Evolutionary conservation across 116 monocot genomes (phyloP), one percentile per base, ranked within the genome.

Genomic region (Posidonia oceanica): DNA sequence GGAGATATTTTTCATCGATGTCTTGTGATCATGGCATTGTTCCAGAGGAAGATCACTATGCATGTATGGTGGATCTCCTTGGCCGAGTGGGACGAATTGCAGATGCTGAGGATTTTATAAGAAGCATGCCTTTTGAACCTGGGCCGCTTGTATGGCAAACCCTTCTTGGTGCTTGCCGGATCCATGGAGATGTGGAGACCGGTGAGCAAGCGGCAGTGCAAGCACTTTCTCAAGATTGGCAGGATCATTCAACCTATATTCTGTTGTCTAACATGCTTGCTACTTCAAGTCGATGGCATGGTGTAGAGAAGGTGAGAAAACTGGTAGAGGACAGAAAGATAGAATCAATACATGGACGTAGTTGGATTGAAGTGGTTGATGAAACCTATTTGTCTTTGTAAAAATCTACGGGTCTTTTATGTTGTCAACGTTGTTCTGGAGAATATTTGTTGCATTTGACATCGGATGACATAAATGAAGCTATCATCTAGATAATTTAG

Each of bases 11-110:
- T 36, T 36, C 38, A 7, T 78, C 84, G 15, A 93, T 93, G 93
- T 18, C 14, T 2, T 14, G 37, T 8, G 76, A 89, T 66, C 64
- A 84, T 68, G 73, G 79, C 1, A 63, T 93, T 13, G 57, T 59
- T 17, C 93, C 86, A 2, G 84, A 75, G 52, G 93, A 88, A 53
- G 93, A 89, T 78, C 93, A 88, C 66, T 87, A 89, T 73, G 79
- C 75, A 0, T 93, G 93, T 42, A 88, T 93, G 86, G 89, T 93
- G 7, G 83, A 89, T 77, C 79, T 93, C 54, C 81, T 93, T 4
- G 86, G 86, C 1, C 86, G 81, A 58, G 81, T 83, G 16, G 93
- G 89, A 14, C 44, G 14, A 4, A 78, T 87, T 16, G 65, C 52
- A 3, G 87, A 89, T 63, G 93, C 89, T 0, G 85, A 89, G 61